A percentile compares a stretch with the other conserved stretches of the same genome.
Conservation (phyloP, 73 alveolate species). For the Breviolum minutum region DNA sequence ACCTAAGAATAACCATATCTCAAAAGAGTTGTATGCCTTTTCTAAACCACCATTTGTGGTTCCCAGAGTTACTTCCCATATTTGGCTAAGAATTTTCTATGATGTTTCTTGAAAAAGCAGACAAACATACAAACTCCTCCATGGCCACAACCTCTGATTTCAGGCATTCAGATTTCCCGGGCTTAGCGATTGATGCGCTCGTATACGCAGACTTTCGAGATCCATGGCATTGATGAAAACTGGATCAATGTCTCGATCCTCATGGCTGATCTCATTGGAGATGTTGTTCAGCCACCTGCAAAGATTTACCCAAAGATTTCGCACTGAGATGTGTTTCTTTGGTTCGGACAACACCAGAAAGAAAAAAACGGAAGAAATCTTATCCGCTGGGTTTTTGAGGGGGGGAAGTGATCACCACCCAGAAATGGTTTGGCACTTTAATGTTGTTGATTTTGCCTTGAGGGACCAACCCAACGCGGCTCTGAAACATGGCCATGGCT, state of each 20-base stretch:
- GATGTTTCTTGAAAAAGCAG: neutral
- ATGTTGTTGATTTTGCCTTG: too few species aligned
- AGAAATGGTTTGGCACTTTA: too few species aligned
- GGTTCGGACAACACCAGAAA: too few species aligned
- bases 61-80: neutral
- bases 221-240: neutral
- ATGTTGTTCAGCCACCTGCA: constrained; percentile 56
- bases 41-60: neutral
- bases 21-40: neutral
- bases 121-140: constrained; percentile 28
- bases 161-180: neutral
- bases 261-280: constrained; percentile 53
- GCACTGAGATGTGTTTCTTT: neutral
- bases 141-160: neutral
- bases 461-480: too few species aligned
- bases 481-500: too few species aligned
- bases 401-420: too few species aligned
- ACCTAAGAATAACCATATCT: neutral
- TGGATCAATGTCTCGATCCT: constrained; percentile 17
- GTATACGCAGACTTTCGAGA: neutral
- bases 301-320: neutral
- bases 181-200: neutral
- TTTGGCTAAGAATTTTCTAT: neutral
- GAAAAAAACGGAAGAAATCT: too few species aligned
- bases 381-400: too few species aligned